Evolutionary conservation across 2,329 filamentous ascomycete genomes (phyloP).

Genomic region (Curvularia verruculosa): DNA sequence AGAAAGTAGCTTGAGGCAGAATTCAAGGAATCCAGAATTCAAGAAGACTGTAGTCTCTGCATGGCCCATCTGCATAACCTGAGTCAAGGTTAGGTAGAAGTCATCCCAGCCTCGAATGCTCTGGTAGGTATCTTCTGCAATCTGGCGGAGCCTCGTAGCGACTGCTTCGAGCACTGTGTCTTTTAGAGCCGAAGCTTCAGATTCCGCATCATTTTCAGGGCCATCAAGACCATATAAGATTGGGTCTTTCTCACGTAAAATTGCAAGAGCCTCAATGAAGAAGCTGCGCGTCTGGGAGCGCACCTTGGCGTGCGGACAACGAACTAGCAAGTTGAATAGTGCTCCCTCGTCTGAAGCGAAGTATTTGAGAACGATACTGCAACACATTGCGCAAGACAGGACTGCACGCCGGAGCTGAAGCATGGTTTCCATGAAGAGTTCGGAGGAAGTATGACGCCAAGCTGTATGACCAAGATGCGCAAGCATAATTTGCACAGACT

Average conservation of each 20-base stretch:
- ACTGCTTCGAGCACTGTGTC: constrained; percentile 30
- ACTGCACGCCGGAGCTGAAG: constrained; percentile 59
- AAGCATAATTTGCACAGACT: constrained; percentile 63
- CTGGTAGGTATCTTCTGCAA: constrained; percentile 33
- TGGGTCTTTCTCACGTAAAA: constrained; percentile 43
- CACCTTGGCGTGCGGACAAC: constrained; percentile 36
- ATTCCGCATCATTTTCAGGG: constrained; percentile 38
- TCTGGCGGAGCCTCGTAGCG: constrained; percentile 23
- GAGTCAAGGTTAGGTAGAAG: constrained; percentile 40
- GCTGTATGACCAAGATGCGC: constrained; percentile 78
- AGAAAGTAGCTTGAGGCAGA: constrained; percentile 39
- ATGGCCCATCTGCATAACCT: constrained; percentile 37
- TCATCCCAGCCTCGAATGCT: constrained; percentile 46
- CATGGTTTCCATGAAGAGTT: constrained; percentile 65
- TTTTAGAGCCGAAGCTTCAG: constrained; percentile 16
- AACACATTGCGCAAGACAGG: constrained; percentile 60
- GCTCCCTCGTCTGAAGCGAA: constrained; percentile 61
- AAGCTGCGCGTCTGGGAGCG: constrained; percentile 38
- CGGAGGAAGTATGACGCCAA: constrained; percentile 71
- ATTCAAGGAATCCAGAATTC: constrained; percentile 34
- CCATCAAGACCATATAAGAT: constrained; percentile 34
- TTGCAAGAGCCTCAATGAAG: constrained; percentile 40
- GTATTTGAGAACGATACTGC: constrained; percentile 66
- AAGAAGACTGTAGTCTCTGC: constrained; percentile 38
- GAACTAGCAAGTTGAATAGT: constrained; percentile 66